Conservation (phyloP, 768 basidiomycete genomes). For the Naematelia encephala region DNA sequence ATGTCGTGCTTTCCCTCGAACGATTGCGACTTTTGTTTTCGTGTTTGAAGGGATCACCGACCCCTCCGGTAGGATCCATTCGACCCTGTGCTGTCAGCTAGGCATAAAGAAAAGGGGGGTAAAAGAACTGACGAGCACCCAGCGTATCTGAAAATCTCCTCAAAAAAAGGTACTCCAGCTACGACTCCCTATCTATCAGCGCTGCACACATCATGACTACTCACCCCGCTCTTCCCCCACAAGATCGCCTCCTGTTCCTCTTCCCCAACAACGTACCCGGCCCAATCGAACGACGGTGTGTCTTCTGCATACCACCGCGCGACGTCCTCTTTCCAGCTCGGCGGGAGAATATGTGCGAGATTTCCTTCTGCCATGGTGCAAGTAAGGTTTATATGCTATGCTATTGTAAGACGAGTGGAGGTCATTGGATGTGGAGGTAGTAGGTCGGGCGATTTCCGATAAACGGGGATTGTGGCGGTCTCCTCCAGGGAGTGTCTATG, state of each 20-base stretch:
- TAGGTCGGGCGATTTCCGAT: no score
- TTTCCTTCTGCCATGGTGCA: conserved; percentile 35
- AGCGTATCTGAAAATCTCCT: conserved; percentile 82
- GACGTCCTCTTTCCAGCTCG: conserved; percentile 83
- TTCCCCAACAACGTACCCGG: conserved; percentile 94
- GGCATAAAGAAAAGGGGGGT: no score
- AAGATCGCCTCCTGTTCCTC: conserved; percentile 78
- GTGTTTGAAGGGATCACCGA: conserved; percentile 67
- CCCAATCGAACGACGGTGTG: conserved; percentile 93
- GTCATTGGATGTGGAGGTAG: no score
- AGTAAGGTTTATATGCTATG: no score
- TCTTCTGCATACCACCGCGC: conserved; percentile 84
- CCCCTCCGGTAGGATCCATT: conserved; percentile 91
- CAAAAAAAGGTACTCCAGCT: conserved; percentile 93
- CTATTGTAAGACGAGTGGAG: no score
- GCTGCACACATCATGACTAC: conserved; percentile 46
- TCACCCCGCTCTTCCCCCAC: conserved; percentile 78
- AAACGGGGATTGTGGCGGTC: no score
- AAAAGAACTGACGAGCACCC: conserved; percentile 86
- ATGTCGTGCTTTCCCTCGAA: conserved; percentile 80
- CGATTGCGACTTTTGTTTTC: conserved; percentile 70
- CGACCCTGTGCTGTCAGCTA: conserved; percentile 61
- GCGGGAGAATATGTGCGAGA: conserved; percentile 72
- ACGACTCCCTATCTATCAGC: conserved; percentile 58
- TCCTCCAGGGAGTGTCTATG: no score